Conservation (phyloP, 2,329 filamentous ascomycete genomes). For the Paecilomyces variotii region DNA sequence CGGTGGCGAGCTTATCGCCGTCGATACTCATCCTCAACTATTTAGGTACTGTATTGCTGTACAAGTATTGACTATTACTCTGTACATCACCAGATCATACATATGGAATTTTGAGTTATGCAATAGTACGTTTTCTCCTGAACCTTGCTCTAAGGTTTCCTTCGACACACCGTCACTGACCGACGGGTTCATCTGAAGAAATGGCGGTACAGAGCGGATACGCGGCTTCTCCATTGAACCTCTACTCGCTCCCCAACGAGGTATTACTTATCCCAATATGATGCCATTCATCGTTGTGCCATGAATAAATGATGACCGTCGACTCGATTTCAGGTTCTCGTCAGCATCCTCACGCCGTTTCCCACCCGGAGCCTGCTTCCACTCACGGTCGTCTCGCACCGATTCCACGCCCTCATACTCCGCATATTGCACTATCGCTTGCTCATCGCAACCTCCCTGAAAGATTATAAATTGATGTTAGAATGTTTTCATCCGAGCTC, state of each 20-base stretch:
- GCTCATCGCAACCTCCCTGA: constrained; percentile 48
- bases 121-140: not conserved
- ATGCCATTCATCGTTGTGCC: not conserved
- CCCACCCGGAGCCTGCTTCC: constrained; percentile 47
- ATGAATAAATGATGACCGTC: not conserved
- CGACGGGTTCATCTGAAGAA: not conserved
- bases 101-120: not conserved
- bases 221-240: not conserved
- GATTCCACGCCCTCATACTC: constrained; percentile 55
- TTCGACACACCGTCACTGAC: not conserved
- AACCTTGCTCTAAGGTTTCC: not conserved
- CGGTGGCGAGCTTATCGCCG: not conserved
- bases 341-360: constrained; percentile 43
- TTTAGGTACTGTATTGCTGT: not conserved
- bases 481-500: constrained; percentile 70
- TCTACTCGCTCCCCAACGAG: not conserved
- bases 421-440: constrained; percentile 59
- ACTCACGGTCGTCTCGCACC: constrained; percentile 52
- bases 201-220: not conserved
- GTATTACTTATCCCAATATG: not conserved
- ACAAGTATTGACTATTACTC: too few relatives aligned
- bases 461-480: constrained; percentile 61
- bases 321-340: constrained; percentile 39
- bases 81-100: not conserved
- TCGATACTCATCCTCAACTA: not conserved